Evolutionary conservation across 257 asterid species (phyloP).

Genomic region (Solanum chaucha): DNA sequence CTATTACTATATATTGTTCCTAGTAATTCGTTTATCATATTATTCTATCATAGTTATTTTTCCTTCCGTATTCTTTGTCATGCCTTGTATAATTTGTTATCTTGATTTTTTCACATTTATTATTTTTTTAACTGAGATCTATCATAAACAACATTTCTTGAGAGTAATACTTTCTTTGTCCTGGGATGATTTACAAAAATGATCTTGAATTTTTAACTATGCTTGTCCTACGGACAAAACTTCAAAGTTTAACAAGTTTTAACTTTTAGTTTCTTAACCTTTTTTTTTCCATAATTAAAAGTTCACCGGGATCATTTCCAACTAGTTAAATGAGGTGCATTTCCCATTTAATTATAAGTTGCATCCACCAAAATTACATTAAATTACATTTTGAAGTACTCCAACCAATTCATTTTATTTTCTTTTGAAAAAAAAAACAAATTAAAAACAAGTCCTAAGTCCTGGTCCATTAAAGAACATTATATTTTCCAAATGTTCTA

Average conservation of each 20-base stretch:
- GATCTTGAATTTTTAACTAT: too few relatives aligned
- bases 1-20: too few relatives aligned
- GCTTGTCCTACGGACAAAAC: too few relatives aligned
- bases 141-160: too few relatives aligned
- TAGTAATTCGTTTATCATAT: background rate
- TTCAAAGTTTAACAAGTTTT: too few relatives aligned
- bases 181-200: too few relatives aligned
- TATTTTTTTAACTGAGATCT: too few relatives aligned
- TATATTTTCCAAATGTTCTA: background rate
- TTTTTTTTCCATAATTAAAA: too few relatives aligned
- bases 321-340: background rate
- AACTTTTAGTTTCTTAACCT: too few relatives aligned
- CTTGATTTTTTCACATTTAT: too few relatives aligned
- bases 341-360: background rate
- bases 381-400: background rate
- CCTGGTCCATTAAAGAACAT: background rate
- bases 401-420: background rate
- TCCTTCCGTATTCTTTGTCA: rapidly evolving
- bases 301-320: background rate
- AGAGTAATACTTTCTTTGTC: too few relatives aligned
- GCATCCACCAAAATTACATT: background rate
- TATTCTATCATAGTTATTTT: background rate
- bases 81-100: background rate
- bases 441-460: background rate
- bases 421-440: background rate